Base-by-base conservation (phyloP, 2,329 filamentous ascomycete genomes). In the Ophiostoma sp. region DNA sequence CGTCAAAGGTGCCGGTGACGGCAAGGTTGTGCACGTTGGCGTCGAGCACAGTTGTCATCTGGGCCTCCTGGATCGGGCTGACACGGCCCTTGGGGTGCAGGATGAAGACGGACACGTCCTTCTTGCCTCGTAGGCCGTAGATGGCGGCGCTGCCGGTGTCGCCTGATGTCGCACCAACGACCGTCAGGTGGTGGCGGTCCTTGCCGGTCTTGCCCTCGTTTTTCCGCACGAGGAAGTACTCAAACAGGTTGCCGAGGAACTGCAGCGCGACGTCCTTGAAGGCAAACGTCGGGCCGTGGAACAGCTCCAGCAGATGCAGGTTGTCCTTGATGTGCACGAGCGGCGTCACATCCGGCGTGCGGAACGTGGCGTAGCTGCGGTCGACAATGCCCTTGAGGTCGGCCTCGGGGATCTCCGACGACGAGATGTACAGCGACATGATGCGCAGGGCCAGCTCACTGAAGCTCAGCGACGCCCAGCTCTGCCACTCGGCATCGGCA, bases 251-350 rank as follows among this genome's bases (percentile, higher is more conserved):
- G n/a, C 95, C 95, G 2, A 99, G 81, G 76, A 97, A 95, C 74
- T 98, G 94, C 71, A 98, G 82, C 16, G 93, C 93, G 1, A 66
- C 93, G 91, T 98, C 94, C 80, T 98, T 97, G 83, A 98, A 98
- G 2, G 94, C 90, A 77, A 93, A 97, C 0, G 90, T 98, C 5
- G 93, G 95, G 1, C 95, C 95, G 77, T 98, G 94, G 83, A 98
- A 99, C 60, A 99, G 85, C 79, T 99, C 95, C 45, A 99, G 86
- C 68, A 97, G 82, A 76, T 97, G 88, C 58, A 97, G 82, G 76
- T 94, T 90, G 75, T 94, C 85, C 69, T 72, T 70, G 67, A 97
- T 83, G n/a, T 90, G 87, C 60, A 91, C 85, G 40, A 95, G 80
- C 0, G 95, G 95, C 0, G 92, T 93, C 58, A 92, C 87, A 67